These are phyloP conservation scores for Ogataea degrootiae DNA, from an alignment of 805 yeast species.

Conservation along the genomic window DNA sequence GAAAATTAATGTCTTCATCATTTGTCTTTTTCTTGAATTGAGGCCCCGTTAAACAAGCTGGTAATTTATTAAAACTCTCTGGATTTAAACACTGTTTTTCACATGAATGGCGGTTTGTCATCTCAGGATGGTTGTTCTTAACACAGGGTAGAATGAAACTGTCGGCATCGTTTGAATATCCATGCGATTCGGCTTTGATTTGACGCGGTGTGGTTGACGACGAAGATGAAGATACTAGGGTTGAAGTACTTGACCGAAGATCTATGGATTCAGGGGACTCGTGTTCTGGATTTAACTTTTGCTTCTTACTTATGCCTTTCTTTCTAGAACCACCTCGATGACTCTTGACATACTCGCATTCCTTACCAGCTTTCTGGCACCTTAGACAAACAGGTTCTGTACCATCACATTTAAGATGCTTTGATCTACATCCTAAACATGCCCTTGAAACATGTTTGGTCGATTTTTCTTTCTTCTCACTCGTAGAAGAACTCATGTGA, in stretches of 20 bases:
- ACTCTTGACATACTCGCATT: constrained; percentile 46
- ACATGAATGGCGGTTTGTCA: constrained; percentile 19
- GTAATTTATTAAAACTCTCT: constrained; percentile 23
- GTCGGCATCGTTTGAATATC: constrained; percentile 7
- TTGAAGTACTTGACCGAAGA: not conserved
- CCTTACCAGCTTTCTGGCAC: constrained; percentile 32
- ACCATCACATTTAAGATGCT: constrained; percentile 51
- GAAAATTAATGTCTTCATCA: constrained; percentile 19
- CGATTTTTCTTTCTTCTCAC: constrained; percentile 3
- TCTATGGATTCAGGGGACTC: not conserved
- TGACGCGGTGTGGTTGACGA: not conserved
- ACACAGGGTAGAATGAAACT: constrained; percentile 28
- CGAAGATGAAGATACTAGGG: not conserved
- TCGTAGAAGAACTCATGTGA: not conserved
- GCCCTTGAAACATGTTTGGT: constrained; percentile 42
- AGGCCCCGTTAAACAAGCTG: constrained; percentile 25
- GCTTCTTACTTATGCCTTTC: constrained; percentile 38
- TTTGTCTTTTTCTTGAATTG: not conserved
- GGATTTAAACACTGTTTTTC: constrained; percentile 23
- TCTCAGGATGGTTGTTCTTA: constrained; percentile 17
- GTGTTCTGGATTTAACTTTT: constrained; percentile 2
- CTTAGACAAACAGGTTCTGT: constrained; percentile 40
- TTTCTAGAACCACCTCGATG: constrained; percentile 51
- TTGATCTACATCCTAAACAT: constrained; percentile 46
- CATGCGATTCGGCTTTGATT: not conserved